Conservation (phyloP, 371 early-diverging fungal species). For the Batkoa obscura region DNA sequence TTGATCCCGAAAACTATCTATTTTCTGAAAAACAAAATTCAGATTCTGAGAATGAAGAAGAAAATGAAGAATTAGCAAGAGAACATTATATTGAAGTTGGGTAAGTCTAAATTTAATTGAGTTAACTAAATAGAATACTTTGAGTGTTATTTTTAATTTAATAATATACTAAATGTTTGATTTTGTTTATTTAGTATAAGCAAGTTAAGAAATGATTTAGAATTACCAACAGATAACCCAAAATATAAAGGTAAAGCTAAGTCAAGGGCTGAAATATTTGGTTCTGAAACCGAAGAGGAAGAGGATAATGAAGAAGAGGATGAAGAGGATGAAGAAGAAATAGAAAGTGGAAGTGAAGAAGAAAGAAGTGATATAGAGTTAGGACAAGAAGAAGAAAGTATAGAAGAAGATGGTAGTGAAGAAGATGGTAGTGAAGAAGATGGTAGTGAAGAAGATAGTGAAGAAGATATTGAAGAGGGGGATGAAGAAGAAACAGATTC, state of each 20-base stretch:
- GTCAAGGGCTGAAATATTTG: slow-evolving; percentile 36
- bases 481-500: slow-evolving; percentile 7
- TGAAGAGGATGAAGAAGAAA: slow-evolving; percentile 10
- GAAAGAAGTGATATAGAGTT: slow-evolving; percentile 10
- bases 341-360: slow-evolving; percentile 9
- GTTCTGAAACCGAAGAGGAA: background rate
- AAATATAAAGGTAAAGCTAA: slow-evolving; percentile 53
- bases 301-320: slow-evolving; percentile 10
- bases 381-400: slow-evolving; percentile 20
- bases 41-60: slow-evolving; percentile 22
- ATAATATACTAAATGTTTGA: no score
- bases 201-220: slow-evolving; percentile 32
- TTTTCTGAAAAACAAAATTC: slow-evolving; percentile 22
- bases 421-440: slow-evolving; percentile 10
- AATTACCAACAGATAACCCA: slow-evolving; percentile 38
- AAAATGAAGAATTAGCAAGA: slow-evolving; percentile 20
- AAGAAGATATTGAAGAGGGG: slow-evolving; percentile 11
- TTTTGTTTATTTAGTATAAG: slow-evolving; percentile 22
- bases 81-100: slow-evolving; percentile 53
- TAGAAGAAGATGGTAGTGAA: slow-evolving; percentile 11
- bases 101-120: slow-evolving; percentile 10
- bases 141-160: no score
- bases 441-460: slow-evolving; percentile 10
- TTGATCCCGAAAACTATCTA: background rate
- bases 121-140: background rate